Percentiles rank a stretch among this genome's conserved stretches.
These are phyloP conservation scores for Aspergillus egyptiacus DNA, from an alignment of 495 filamentous ascomycete species.

Conservation along the genomic window DNA sequence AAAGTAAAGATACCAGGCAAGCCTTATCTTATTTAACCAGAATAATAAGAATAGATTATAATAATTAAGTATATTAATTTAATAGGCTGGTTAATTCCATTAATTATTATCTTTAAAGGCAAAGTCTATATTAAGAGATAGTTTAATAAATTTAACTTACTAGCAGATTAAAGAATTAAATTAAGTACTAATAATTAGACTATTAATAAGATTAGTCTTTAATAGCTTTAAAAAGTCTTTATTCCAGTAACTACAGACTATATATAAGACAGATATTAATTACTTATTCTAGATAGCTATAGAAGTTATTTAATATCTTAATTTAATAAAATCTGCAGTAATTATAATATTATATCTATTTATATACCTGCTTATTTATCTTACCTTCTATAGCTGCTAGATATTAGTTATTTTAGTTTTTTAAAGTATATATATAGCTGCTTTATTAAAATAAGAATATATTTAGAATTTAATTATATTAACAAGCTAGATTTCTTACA, in stretches of 20 bases:
- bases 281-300: constrained; percentile 11
- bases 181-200: background rate
- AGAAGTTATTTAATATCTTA: background rate
- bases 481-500: constrained; percentile 16
- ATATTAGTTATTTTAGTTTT: constrained; percentile 7
- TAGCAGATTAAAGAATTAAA: background rate
- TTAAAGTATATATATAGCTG: constrained; percentile 10
- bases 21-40: background rate
- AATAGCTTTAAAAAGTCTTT: constrained; percentile 17
- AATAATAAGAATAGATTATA: background rate
- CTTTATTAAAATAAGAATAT: constrained; percentile 4
- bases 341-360: constrained; percentile 21
- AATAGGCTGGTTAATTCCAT: background rate
- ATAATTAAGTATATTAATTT: background rate
- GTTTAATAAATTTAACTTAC: background rate
- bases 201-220: constrained; percentile 6
- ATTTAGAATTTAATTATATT: constrained; percentile 13
- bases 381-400: constrained; percentile 8
- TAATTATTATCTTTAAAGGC: background rate
- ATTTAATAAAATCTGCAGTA: constrained; percentile 18
- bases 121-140: background rate
- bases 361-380: constrained; percentile 24
- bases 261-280: background rate
- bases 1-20: background rate
- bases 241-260: constrained; percentile 3